Percentiles rank a stretch among this genome's conserved stretches.
phyloP scores from a whole-genome alignment of 768 basidiomycete species.

The Daedaleopsis sinensis region DNA sequence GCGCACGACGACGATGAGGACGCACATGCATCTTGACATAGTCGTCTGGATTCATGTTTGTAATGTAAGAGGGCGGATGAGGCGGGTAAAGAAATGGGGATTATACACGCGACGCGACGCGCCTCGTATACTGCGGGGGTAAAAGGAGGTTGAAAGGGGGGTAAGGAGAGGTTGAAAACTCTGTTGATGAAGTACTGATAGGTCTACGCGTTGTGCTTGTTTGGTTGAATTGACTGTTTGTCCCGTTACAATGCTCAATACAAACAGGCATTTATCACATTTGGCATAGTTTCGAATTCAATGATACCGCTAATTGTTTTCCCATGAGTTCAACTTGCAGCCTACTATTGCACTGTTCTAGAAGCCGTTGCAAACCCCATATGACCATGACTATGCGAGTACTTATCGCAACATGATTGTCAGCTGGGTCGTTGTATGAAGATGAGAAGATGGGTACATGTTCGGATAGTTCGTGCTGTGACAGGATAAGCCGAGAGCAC shows the following conservation, averaged over 20 bases:
- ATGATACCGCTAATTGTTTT: constrained; percentile 13
- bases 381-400: too few species aligned
- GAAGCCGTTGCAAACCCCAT: too few species aligned
- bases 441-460: too few species aligned
- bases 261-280: constrained; percentile 9
- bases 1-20: constrained; percentile 7
- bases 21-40: constrained; percentile 34
- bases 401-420: too few species aligned
- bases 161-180: constrained; percentile 43
- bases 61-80: constrained; percentile 1
- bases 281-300: constrained; percentile 13
- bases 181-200: constrained; percentile 30
- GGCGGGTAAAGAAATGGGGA: constrained; percentile 7
- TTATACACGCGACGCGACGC: constrained; percentile 31
- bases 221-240: constrained; percentile 30
- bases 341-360: constrained; percentile 1
- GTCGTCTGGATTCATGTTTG: constrained; percentile 24
- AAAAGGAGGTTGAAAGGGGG: constrained; percentile 35
- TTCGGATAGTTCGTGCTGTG: too few species aligned
- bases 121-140: constrained; percentile 20
- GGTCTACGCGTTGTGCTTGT: constrained; percentile 28
- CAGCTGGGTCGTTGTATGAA: too few species aligned
- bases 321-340: background rate
- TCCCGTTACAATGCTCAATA: constrained; percentile 19
- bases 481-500: too few species aligned